Percentiles rank a stretch among this genome's conserved stretches.
Conservation (phyloP, 116 monocot genomes). For the Papilionanthe hybrid region DNA sequence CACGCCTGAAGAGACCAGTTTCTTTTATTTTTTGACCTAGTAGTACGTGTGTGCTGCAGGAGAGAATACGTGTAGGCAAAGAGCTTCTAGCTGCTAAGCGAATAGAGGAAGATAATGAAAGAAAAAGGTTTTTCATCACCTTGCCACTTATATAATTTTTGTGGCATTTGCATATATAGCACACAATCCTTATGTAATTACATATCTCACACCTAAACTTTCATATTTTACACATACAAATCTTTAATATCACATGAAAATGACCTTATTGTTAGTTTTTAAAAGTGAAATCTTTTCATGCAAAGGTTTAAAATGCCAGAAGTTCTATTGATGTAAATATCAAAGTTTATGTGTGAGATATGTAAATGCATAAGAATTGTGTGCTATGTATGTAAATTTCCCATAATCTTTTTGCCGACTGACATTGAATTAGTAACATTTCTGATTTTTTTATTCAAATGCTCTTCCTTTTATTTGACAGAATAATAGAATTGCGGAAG, state of each 20-base stretch:
- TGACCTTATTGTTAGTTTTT: too few species aligned
- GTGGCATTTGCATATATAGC: too few species aligned
- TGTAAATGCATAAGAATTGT: too few species aligned
- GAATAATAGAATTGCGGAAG: constrained; percentile 65
- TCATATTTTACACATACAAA: too few species aligned
- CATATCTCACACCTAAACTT: too few species aligned
- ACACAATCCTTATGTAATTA: too few species aligned
- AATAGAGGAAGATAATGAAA: constrained; percentile 95
- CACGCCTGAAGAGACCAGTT: not conserved
- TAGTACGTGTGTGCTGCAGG: constrained; percentile 33
- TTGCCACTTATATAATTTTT: not conserved
- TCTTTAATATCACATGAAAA: too few species aligned
- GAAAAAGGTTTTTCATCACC: constrained; percentile 61
- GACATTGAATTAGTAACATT: not conserved
- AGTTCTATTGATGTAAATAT: too few species aligned
- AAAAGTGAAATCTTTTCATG: too few species aligned
- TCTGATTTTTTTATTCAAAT: not conserved
- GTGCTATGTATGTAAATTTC: too few species aligned
- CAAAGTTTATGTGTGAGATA: too few species aligned
- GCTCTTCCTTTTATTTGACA: constrained; percentile 11
- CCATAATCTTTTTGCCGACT: not conserved
- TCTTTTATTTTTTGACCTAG: not conserved
- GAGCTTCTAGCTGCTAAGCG: constrained; percentile 95
- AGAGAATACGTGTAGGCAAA: constrained; percentile 92
- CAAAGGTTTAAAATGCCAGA: too few species aligned